A percentile compares a stretch with the other conserved stretches of the same genome.
Conservation (phyloP, 257 asterid genomes). For the Striga asiatica region DNA sequence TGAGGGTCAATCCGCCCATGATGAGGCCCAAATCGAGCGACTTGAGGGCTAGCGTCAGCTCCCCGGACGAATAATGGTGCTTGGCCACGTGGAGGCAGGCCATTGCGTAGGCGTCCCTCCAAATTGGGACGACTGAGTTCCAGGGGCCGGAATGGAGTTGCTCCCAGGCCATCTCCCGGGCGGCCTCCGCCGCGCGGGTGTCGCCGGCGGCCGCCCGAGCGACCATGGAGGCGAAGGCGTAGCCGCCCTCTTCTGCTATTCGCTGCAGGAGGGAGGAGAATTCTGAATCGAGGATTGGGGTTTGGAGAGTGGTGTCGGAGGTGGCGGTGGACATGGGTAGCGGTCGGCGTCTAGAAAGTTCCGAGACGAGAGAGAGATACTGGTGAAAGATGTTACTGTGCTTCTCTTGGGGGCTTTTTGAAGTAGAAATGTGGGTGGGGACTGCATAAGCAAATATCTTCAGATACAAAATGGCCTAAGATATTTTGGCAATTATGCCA, state of each 20-base stretch:
- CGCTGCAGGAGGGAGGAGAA: conserved; percentile 36
- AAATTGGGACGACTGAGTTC: conserved; percentile 80
- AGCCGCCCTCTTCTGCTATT: conserved; percentile 74
- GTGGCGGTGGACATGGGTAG: conserved; percentile 21
- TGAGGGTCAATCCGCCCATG: conserved; percentile 69
- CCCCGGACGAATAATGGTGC: conserved; percentile 40
- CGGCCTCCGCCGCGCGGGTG: conserved; percentile 82
- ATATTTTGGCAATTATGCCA: not conserved
- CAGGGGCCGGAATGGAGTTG: conserved; percentile 97
- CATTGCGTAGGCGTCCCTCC: conserved; percentile 94
- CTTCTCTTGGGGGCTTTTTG: conserved; percentile 12
- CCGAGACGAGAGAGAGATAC: not conserved
- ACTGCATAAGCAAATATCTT: not conserved
- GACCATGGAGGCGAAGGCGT: conserved; percentile 63
- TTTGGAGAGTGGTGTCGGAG: conserved; percentile 31
- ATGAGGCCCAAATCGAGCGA: conserved; percentile 87
- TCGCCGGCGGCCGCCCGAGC: conserved; percentile 68
- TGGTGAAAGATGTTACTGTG: conserved; percentile 21
- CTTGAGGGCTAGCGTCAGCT: conserved; percentile 35
- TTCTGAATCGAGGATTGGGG: conserved; percentile 59
- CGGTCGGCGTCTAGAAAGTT: conserved; percentile 16
- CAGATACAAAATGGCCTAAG: not conserved
- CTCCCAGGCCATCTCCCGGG: conserved; percentile 96
- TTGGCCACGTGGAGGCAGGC: conserved; percentile 82
- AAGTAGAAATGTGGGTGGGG: not conserved